Evolutionary conservation across 257 asterid species (phyloP).

Genomic region (Apocynum venetum): DNA sequence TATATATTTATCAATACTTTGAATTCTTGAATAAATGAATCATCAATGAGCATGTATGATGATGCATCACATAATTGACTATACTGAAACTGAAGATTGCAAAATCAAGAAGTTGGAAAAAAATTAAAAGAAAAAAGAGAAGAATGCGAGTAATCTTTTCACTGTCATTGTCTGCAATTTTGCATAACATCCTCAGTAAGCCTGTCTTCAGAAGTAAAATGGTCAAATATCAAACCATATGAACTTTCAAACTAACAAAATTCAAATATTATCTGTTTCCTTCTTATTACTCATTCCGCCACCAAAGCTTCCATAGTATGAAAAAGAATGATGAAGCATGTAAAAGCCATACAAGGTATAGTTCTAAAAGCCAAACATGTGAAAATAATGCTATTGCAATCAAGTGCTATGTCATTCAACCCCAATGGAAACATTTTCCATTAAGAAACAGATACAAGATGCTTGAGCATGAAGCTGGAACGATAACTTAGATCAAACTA

Average conservation of each 20-base stretch:
- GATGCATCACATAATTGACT: too few species aligned
- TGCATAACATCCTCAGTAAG: constrained; percentile 25
- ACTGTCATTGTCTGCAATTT: constrained; percentile 27
- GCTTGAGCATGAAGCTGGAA: neutral
- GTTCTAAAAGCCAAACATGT: neutral
- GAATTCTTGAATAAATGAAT: too few species aligned
- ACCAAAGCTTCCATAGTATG: neutral
- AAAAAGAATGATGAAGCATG: constrained; percentile 2
- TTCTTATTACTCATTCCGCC: neutral
- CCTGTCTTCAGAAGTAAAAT: constrained; percentile 29
- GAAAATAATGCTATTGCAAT: neutral
- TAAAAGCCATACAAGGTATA: neutral
- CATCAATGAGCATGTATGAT: too few species aligned
- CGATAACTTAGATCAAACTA: neutral
- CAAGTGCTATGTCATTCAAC: neutral
- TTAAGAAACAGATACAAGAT: neutral
- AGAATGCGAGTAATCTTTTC: constrained; percentile 53
- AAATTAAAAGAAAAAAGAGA: too few species aligned
- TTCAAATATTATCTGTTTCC: neutral
- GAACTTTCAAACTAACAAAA: neutral
- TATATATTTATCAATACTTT: too few species aligned
- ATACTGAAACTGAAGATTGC: too few species aligned
- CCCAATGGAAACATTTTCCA: neutral
- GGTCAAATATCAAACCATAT: constrained; percentile 8
- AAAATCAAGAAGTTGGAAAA: too few species aligned